Evolutionary conservation across 164 flowering plant genomes (phyloP), one percentile per base, ranked within the genome.

Genomic region (Taxillus chinensis): DNA sequence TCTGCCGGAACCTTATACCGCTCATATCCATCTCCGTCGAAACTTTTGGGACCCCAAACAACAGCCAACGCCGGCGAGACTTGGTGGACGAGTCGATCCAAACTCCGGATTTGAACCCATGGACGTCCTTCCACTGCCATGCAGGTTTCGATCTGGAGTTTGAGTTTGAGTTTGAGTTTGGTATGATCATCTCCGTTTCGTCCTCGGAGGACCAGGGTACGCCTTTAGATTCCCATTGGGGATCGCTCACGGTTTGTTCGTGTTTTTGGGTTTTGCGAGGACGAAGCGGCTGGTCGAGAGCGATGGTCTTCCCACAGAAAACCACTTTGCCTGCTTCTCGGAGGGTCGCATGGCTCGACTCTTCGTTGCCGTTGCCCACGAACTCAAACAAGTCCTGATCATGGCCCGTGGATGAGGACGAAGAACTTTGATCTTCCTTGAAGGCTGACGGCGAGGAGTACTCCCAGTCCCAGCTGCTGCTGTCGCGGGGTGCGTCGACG

Each of bases 1-100:
- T 55, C 58, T 55, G 58, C 12, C 58, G 38, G 10, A n/a, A n/a
- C 58, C 58, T 55, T n/a, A 55, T 55, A 27, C 16, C 58, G 8
- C 9, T 17, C 38, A 55, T 55, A 27, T 55, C 58, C 58, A 55
- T 55, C 58, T 38, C 58, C 58, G 58, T 5, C 58, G 58, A 38
- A 55, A 55, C 37, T 38, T 7, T 55, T 0, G 37, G 37, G 40
- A 55, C 5, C 8, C 58, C 58, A 5, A 55, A 7, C 38, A 55
- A 38, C 12, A 14, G 51, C 51, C 13, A 55, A 38, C 38, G 58
- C 58, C 37, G 27, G 37, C 37, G 58, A n/a, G 58, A 7, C 58
- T 16, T 38, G 37, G 39, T 55, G 12, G 38, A 27, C 27, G 27
- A 27, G 27, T 27, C 1, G 27, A 27, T 27, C 27, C 27, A 27